Evolutionary conservation across 495 filamentous ascomycete genomes (phyloP).

Genomic region (Penicillium roqueforti): DNA sequence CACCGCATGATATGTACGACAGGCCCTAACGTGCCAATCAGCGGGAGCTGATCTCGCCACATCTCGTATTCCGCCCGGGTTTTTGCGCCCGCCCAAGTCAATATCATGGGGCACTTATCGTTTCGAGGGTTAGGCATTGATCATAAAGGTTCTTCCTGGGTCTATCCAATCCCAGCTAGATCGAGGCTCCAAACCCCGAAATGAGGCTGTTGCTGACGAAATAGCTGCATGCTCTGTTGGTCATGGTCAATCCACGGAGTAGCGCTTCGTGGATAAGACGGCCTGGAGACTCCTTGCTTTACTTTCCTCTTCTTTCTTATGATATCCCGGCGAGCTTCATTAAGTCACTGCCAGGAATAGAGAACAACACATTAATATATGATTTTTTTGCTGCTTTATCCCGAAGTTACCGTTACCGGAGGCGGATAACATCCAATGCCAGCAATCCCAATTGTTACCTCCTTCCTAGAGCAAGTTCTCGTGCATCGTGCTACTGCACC

Average conservation of each 20-base stretch:
- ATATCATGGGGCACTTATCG: conserved; percentile 12
- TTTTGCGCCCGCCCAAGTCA: conserved; percentile 4
- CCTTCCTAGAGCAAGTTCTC: conserved; percentile 27
- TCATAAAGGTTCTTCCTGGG: background rate
- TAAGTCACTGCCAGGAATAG: background rate
- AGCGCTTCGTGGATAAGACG: conserved; percentile 2
- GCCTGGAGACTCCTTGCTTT: background rate
- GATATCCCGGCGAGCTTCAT: background rate
- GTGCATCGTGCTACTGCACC: conserved; percentile 24
- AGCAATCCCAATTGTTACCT: conserved; percentile 25
- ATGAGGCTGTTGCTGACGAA: conserved; percentile 26
- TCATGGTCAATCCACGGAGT: background rate
- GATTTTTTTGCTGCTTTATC: background rate
- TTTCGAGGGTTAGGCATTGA: background rate
- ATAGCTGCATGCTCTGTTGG: background rate
- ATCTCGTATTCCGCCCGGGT: conserved; percentile 21
- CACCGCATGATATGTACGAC: conserved; percentile 11
- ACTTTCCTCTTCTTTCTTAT: background rate
- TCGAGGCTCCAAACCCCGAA: conserved; percentile 1
- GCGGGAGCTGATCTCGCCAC: conserved; percentile 1
- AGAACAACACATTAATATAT: conserved; percentile 3
- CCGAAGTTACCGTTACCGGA: conserved; percentile 3
- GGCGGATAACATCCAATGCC: conserved; percentile 37
- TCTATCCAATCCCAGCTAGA: conserved; percentile 5
- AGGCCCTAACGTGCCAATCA: conserved; percentile 11